phyloP scores from a whole-genome alignment of 2,329 filamentous ascomycete genomes.

The Colletotrichum musicola region DNA sequence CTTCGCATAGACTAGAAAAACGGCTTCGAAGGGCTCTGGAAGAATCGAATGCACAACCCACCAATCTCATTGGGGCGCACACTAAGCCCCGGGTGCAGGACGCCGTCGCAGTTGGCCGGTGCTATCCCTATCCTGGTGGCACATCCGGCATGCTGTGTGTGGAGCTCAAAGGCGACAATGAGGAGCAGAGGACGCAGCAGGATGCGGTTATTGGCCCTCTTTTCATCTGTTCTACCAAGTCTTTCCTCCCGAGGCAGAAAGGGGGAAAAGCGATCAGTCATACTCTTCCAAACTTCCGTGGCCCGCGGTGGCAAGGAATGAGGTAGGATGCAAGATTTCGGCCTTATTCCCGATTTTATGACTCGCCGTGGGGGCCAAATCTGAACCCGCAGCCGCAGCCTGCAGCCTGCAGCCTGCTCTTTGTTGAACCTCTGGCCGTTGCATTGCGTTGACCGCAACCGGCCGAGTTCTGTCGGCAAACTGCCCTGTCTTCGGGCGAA shows the following conservation, averaged over 20 bases:
- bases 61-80: conserved; percentile 25
- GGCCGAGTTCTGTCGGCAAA: conserved; percentile 15
- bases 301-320: neutral
- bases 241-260: conserved; percentile 10
- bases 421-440: neutral
- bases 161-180: conserved; percentile 4
- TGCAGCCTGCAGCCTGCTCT: neutral
- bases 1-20: conserved; percentile 9
- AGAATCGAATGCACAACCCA: neutral
- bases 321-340: neutral
- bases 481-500: conserved; percentile 19
- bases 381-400: neutral
- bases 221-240: neutral
- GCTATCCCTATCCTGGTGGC: conserved; percentile 39
- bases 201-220: conserved; percentile 20
- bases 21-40: conserved; percentile 33
- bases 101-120: conserved; percentile 29
- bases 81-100: conserved; percentile 8
- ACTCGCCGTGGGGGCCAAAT: conserved; percentile 18
- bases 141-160: conserved; percentile 34
- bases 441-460: conserved; percentile 21
- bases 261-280: neutral
- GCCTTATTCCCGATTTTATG: conserved; percentile 12
- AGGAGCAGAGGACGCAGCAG: conserved; percentile 2
- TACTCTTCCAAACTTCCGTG: no score